Conservation (phyloP, 2,329 filamentous ascomycete genomes). For the Trichocomaceae sp. region DNA sequence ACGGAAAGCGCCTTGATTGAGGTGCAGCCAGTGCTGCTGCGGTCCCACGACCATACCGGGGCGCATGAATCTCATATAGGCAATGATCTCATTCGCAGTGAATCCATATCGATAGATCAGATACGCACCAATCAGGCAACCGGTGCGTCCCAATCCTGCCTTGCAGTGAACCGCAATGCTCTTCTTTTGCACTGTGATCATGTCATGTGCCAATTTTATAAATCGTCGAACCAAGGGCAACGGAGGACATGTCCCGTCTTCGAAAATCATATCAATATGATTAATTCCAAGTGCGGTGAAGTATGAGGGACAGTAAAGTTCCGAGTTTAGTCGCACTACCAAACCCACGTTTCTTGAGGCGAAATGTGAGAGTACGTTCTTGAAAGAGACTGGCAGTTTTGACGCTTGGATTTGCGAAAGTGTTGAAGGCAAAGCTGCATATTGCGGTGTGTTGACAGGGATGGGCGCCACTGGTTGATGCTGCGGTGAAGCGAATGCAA, state of each 20-base stretch:
- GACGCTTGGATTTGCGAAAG: constrained; percentile 65
- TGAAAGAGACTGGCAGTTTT: constrained; percentile 76
- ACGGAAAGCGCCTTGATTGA: constrained; percentile 95
- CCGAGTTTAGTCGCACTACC: constrained; percentile 90
- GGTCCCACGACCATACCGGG: constrained; percentile 98
- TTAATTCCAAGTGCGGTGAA: constrained; percentile 93
- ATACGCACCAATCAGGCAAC: constrained; percentile 94
- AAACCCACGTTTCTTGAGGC: constrained; percentile 80
- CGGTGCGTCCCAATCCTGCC: constrained; percentile 88
- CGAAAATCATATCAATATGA: constrained; percentile 98
- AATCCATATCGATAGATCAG: constrained; percentile 96
- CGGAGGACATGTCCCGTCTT: constrained; percentile 92
- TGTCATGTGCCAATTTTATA: constrained; percentile 88
- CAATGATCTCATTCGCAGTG: constrained; percentile 93
- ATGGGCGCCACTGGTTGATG: constrained; percentile 69
- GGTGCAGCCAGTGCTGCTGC: constrained; percentile 96
- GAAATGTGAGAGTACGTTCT: constrained; percentile 91
- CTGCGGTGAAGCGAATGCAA: constrained; percentile 94
- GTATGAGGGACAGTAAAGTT: constrained; percentile 93
- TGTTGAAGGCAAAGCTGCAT: constrained; percentile 66
- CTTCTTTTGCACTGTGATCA: constrained; percentile 83
- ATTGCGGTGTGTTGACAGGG: constrained; percentile 64
- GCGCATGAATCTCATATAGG: constrained; percentile 98
- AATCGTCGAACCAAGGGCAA: constrained; percentile 87
- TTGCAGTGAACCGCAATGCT: constrained; percentile 98